Evolutionary conservation across 441 rosid species (phyloP), one percentile per base, ranked within the genome.

Genomic region (Raphanus hybrid): DNA sequence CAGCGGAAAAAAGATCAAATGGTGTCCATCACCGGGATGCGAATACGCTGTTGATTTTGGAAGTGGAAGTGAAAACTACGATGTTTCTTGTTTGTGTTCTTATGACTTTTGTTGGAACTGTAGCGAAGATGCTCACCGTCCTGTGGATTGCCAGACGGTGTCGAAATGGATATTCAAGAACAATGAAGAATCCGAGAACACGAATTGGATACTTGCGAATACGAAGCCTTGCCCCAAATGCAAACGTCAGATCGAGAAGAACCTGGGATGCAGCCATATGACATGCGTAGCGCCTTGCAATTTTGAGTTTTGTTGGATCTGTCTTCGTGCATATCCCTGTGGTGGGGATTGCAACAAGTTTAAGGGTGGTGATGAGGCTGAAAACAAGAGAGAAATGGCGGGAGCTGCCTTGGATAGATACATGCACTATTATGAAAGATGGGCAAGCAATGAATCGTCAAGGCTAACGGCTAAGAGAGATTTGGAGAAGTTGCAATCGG

Each of bases 221-320:
- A 76, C 91, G 45, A 92, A 90, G 88, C 92, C 90, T 54, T 92
- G 96, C 77, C 97, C 97, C 0, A 82, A 86, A 35, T 92, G 94
- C 83, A 87, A 79, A 73, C 83, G 84, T 12, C 87, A 88, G 10
- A 92, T 92, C 32, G 92, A 92, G 78, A 92, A 92, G 81, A 89
- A 86, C 71, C 75, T 58, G 18, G 94, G 97, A 10, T 89, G 96
- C 75, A 81, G 67, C 75, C 89, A 86, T 57, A 89, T 90, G 86
- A 76, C 69, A 3, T 92, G 97, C 52, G 45, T 71, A 37, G 61
- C 7, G 54, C 54, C 54, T 48, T 48, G 54, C 14, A 1, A 1
- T 4, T 48, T 48, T n/a, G 16, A 48, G 54, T 48, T 48, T 48
- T 48, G 54, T 48, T 48, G 16, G 16, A 48, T 12, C 6, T 48